Evolutionary conservation across 306 rosid genomes (phyloP), one percentile per base, ranked within the genome.

Genomic region (Sesbania bispinosa): DNA sequence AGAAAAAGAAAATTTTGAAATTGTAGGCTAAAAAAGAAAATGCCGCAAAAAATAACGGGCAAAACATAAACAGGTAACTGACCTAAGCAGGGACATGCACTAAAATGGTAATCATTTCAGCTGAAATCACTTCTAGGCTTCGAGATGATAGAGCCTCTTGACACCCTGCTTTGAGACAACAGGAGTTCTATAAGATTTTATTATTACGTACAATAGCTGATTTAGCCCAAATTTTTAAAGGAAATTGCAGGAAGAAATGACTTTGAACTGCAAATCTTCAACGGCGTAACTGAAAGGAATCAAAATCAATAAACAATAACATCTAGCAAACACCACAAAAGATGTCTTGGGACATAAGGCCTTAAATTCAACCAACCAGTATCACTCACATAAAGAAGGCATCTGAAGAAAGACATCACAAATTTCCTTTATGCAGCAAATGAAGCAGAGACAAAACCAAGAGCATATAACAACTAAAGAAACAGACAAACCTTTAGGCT

Each of bases 121-220:
- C 98, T 82, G 98, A 88, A 89, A 86, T 93, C 96, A 80, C 88
- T 86, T 73, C 92, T 96, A 79, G 89, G 90, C 96, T 89, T 91
- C 86, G 84, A 78, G 91, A 88, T 80, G 91, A 87, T 88, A 93
- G 93, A 93, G 96, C 93, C 98, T 85, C 96, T 78, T 83, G 91
- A 79, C 96, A 81, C 87, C 98, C 98, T 93, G 98, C 96, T 93
- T 89, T 60, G 90, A 90, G 96, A 93, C 92, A 92, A 93, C 77
- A 85, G 51, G 82, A 93, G 96, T 84, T 85, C 81, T 88, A 88
- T 88, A 85, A 90, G 94, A 78, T 81, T 79, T 73, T 79, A 86
- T 65, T 53, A 65, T 77, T 78, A 71, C 55, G 76, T 63, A 83
- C 55, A 45, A 46, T 64, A 81, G 82, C 76, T 79, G 79, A 86